phyloP scores from a whole-genome alignment of 257 asterid species.

The Galeopsis tetrahit region DNA sequence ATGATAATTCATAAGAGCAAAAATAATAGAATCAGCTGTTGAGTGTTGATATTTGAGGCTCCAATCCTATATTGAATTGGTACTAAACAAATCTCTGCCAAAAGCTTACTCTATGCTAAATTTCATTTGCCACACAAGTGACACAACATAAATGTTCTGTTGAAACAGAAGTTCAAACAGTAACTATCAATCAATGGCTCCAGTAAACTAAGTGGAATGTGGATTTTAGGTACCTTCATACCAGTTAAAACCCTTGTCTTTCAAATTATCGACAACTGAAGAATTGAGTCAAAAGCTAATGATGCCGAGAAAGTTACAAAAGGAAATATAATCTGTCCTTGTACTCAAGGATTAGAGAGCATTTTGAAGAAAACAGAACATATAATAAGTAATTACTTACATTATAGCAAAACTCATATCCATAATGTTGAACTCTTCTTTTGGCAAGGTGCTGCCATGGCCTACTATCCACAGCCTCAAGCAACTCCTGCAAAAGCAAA shows the following conservation, averaged over 20 bases:
- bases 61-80: neutral
- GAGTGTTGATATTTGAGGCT: neutral
- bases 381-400: conserved; percentile 49
- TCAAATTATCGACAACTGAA: neutral
- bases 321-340: neutral
- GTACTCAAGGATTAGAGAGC: neutral
- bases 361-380: conserved; percentile 3
- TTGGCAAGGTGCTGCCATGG: conserved; percentile 89
- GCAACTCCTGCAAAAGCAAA: conserved; percentile 61
- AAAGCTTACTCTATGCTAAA: neutral
- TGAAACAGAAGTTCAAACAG: neutral
- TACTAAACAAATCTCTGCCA: neutral
- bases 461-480: conserved; percentile 74
- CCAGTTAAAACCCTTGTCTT: neutral
- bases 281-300: neutral
- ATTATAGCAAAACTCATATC: conserved; percentile 84
- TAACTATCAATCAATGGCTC: no score
- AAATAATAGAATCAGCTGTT: neutral
- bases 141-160: neutral
- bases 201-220: neutral
- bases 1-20: neutral
- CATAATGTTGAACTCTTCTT: conserved; percentile 95
- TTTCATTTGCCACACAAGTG: neutral
- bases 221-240: neutral
- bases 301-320: neutral